phyloP scores from a whole-genome alignment of 2,329 filamentous ascomycete species.

The Aschersonia sp. region DNA sequence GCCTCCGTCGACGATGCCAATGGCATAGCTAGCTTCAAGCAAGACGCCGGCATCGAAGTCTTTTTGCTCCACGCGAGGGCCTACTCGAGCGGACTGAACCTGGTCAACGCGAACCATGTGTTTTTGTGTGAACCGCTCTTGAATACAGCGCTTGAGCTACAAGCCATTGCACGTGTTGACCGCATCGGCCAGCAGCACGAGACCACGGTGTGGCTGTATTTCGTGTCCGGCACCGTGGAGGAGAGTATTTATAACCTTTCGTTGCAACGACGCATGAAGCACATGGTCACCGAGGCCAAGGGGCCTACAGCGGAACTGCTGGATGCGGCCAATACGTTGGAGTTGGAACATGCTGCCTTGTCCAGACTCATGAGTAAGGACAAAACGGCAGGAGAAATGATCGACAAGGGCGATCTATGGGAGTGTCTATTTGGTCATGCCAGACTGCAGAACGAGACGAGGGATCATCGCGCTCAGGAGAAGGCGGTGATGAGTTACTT shows the following conservation, averaged over 20 bases:
- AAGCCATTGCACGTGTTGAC: constrained; percentile 89
- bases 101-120: constrained; percentile 87
- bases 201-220: constrained; percentile 91
- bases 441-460: constrained; percentile 11
- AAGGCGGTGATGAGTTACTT: constrained; percentile 25
- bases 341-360: constrained; percentile 61
- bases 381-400: constrained; percentile 62
- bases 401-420: constrained; percentile 72
- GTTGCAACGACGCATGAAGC: constrained; percentile 61
- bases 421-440: constrained; percentile 66
- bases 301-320: constrained; percentile 29
- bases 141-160: constrained; percentile 85
- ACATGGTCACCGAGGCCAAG: constrained; percentile 43
- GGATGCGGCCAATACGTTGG: constrained; percentile 65
- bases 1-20: constrained; percentile 53
- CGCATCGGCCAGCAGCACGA: constrained; percentile 79
- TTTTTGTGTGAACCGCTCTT: constrained; percentile 90
- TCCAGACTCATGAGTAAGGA: constrained; percentile 57
- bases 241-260: constrained; percentile 84
- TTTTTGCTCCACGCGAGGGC: constrained; percentile 83
- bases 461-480: constrained; percentile 15
- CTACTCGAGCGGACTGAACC: constrained; percentile 76
- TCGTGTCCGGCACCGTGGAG: constrained; percentile 83
- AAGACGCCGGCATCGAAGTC: constrained; percentile 59
- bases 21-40: constrained; percentile 64